Evolutionary conservation across 108 stramenopile species (phyloP).

Genomic region (Skeletonema marinoi): DNA sequence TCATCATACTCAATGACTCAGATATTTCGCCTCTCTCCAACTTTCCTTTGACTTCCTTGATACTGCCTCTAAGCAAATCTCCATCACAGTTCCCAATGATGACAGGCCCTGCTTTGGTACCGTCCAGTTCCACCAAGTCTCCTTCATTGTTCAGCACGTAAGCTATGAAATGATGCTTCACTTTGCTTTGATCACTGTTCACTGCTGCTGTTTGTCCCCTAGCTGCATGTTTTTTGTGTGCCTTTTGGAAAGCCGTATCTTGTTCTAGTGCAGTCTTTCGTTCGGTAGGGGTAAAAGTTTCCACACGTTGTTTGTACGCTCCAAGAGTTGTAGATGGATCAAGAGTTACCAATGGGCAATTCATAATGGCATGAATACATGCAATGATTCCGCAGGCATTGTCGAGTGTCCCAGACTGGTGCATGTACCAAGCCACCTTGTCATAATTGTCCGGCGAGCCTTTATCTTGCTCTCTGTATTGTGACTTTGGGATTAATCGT

Average conservation of each 20-base stretch:
- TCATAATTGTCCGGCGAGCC: constrained; percentile 44
- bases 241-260: constrained; percentile 44
- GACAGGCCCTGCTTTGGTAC: constrained; percentile 59
- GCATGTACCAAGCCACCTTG: constrained; percentile 55
- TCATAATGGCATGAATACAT: constrained; percentile 63
- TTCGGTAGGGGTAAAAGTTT: constrained; percentile 35
- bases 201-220: constrained; percentile 51
- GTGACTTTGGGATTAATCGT: constrained; percentile 42
- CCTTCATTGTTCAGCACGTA: constrained; percentile 46
- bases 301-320: constrained; percentile 21
- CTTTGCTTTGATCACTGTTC: constrained; percentile 46
- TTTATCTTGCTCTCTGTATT: constrained; percentile 33
- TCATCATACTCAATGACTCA: constrained; percentile 63
- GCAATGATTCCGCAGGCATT: constrained; percentile 72
- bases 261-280: constrained; percentile 41
- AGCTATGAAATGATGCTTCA: constrained; percentile 60
- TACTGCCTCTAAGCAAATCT: constrained; percentile 49
- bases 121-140: constrained; percentile 58
- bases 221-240: constrained; percentile 47
- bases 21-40: constrained; percentile 54
- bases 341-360: constrained; percentile 25
- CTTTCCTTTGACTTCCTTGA: constrained; percentile 49
- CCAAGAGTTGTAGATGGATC: constrained; percentile 36
- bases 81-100: constrained; percentile 46
- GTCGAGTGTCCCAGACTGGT: constrained; percentile 52